These are phyloP conservation scores for Leucaena leucocephala DNA, from an alignment of 306 rosid genomes.

Conservation along the genomic window DNA sequence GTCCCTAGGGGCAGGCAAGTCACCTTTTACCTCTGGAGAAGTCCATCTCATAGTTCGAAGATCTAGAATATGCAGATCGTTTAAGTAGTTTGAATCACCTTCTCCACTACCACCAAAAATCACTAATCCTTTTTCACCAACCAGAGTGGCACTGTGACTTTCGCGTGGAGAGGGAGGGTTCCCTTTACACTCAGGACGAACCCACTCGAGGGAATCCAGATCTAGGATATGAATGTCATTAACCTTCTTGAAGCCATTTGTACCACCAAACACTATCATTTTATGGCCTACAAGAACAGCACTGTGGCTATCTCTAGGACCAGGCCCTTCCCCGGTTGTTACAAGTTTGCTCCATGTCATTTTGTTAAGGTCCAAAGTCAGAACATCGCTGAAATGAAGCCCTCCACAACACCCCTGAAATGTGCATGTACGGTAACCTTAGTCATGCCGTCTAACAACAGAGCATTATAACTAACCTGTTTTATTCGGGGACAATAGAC, in stretches of 20 bases:
- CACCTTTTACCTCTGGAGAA: slow-evolving; percentile 68
- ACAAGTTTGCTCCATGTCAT: slow-evolving; percentile 77
- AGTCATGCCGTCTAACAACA: slow-evolving; percentile 15
- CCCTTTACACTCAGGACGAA: slow-evolving; percentile 70
- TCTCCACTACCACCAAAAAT: slow-evolving; percentile 97
- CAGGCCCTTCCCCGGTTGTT: slow-evolving; percentile 79
- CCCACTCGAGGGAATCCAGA: slow-evolving; percentile 75
- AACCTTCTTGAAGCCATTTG: slow-evolving; percentile 88
- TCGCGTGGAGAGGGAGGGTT: slow-evolving; percentile 86
- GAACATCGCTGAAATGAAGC: slow-evolving; percentile 83
- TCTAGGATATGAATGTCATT: slow-evolving; percentile 76
- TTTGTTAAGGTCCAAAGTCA: slow-evolving; percentile 64
- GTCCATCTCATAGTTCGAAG: slow-evolving; percentile 80
- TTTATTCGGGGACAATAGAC: not conserved
- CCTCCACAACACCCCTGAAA: slow-evolving; percentile 98
- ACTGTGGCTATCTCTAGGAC: slow-evolving; percentile 95
- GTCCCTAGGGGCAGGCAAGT: slow-evolving; percentile 86
- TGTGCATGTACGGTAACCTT: slow-evolving; percentile 1
- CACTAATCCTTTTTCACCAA: slow-evolving; percentile 67
- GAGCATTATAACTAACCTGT: not conserved
- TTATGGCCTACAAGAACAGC: slow-evolving; percentile 61
- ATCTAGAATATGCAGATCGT: slow-evolving; percentile 82
- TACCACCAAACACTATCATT: slow-evolving; percentile 96
- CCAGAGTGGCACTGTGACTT: slow-evolving; percentile 84
- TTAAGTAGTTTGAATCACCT: slow-evolving; percentile 81